phyloP scores from a whole-genome alignment of 2,329 filamentous ascomycete species.

The Aschersonia sp. region DNA sequence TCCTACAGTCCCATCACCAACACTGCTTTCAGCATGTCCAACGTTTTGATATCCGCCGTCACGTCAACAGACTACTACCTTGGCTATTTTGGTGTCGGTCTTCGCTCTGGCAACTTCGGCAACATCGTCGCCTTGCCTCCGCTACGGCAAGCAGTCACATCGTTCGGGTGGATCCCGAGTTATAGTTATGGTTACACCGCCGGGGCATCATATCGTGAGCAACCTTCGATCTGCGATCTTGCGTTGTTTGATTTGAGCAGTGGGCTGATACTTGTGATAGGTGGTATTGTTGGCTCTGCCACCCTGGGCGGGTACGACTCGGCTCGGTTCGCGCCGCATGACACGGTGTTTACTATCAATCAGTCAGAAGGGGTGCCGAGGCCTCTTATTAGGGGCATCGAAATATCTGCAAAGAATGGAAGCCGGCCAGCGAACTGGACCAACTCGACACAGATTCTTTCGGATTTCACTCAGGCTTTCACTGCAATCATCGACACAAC shows the following conservation, averaged over 20 bases:
- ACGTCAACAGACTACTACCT: conserved; percentile 41
- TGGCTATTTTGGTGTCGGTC: conserved; percentile 42
- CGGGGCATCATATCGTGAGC: conserved; percentile 54
- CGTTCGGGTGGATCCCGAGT: conserved; percentile 48
- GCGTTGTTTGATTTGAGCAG: not conserved
- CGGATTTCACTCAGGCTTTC: conserved; percentile 30
- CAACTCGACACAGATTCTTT: conserved; percentile 21
- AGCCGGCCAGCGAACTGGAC: conserved; percentile 22
- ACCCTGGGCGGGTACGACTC: conserved; percentile 58
- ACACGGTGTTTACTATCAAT: conserved; percentile 42
- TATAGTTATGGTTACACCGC: conserved; percentile 64
- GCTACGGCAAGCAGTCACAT: conserved; percentile 42
- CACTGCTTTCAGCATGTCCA: conserved; percentile 24
- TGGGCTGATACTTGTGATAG: conserved; percentile 6
- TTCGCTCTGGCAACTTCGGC: conserved; percentile 36
- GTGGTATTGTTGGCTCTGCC: conserved; percentile 35
- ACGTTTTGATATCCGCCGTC: conserved; percentile 33
- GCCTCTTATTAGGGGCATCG: conserved; percentile 44
- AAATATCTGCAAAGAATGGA: conserved; percentile 19
- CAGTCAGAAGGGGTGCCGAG: conserved; percentile 40
- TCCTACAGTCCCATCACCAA: conserved; percentile 23
- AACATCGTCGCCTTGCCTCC: conserved; percentile 32
- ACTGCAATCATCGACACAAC: conserved; percentile 47
- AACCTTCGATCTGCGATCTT: not conserved
- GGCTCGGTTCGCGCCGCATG: conserved; percentile 45